Evolutionary conservation across 179 eudicot species (phyloP), one percentile per base, ranked within the genome.

Genomic region (Beta corolliflora): DNA sequence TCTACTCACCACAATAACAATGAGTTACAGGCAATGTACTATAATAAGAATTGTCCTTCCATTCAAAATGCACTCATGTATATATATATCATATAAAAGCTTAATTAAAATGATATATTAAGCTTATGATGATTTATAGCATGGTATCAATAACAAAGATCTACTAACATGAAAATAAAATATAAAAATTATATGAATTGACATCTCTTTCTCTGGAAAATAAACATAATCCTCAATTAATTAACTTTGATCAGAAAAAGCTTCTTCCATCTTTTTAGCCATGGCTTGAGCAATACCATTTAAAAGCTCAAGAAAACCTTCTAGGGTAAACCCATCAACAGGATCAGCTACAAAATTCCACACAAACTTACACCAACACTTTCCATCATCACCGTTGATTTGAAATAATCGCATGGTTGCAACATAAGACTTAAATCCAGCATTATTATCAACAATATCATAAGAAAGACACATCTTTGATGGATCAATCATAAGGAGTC

Each of bases 311-410:
- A 82, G 12, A 65, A 93, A 85, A 55, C 77, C 85, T 59, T 91
- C 88, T 1, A n/a, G 71, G 13, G 90, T 90, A 69, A 81, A 81
- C 63, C 98, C 96, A 18, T 87, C 89, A 68, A 92, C 79, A 1
- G 98, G 98, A 83, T 93, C 93, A 65, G 91, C 88, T 1, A 83
- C 86, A 65, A 88, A 93, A 31, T 92, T 87, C 97, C 97, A 94
- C 80, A 88, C 93, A 71, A 93, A 87, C 85, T 13, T 60, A 80
- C 98, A 93, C 75, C 97, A 89, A 31, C 63, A 29, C 8, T 4
- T 50, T 4, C 75, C 85, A 71, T 71, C 91, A 12, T 45, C 73
- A 23, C 75, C 86, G 48, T 84, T 81, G 50, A 80, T 53, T 0
- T 67, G 58, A 12, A 74, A 60, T 77, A 88, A 55, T 70, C 71